phyloP scores from a whole-genome alignment of 352 stramenopile species.

The Globisporangium uncinulatum region DNA sequence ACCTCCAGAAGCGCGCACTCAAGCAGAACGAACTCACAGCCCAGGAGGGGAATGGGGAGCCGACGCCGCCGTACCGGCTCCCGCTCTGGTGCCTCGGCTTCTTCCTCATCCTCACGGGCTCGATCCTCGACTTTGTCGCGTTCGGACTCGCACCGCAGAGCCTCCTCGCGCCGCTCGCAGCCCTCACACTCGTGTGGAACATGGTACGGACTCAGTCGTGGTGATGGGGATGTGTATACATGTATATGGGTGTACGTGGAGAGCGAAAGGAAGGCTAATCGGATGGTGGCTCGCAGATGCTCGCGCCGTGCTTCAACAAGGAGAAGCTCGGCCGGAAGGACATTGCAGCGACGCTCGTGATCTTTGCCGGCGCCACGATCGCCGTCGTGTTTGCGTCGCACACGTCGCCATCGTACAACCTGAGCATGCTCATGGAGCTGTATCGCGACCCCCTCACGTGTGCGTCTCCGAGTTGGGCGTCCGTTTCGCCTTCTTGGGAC shows the following conservation, averaged over 20 bases:
- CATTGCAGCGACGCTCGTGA: constrained; percentile 74
- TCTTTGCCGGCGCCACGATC: constrained; percentile 78
- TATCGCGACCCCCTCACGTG: constrained; percentile 72
- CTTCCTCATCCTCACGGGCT: constrained; percentile 71
- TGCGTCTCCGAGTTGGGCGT: constrained; percentile 7
- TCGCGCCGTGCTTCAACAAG: constrained; percentile 85
- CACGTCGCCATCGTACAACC: constrained; percentile 77
- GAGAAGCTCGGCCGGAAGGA: constrained; percentile 80
- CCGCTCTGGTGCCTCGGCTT: constrained; percentile 85
- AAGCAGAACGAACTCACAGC: constrained; percentile 75
- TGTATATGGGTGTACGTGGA: background rate
- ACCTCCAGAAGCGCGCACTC: constrained; percentile 80
- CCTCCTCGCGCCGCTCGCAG: constrained; percentile 78
- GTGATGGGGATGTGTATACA: background rate
- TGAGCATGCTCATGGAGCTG: constrained; percentile 70
- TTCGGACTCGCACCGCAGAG: constrained; percentile 88
- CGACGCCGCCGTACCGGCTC: constrained; percentile 59
- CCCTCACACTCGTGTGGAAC: constrained; percentile 91
- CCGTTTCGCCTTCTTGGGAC: background rate
- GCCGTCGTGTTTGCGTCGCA: constrained; percentile 81
- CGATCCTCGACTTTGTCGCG: constrained; percentile 87
- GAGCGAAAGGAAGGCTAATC: background rate
- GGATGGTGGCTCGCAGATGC: constrained; percentile 29
- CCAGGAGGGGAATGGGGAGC: constrained; percentile 38
- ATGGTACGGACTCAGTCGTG: constrained; percentile 38